Evolutionary conservation across 2,329 filamentous ascomycete genomes (phyloP).

Genomic region (Aspergillus carbonarius): DNA sequence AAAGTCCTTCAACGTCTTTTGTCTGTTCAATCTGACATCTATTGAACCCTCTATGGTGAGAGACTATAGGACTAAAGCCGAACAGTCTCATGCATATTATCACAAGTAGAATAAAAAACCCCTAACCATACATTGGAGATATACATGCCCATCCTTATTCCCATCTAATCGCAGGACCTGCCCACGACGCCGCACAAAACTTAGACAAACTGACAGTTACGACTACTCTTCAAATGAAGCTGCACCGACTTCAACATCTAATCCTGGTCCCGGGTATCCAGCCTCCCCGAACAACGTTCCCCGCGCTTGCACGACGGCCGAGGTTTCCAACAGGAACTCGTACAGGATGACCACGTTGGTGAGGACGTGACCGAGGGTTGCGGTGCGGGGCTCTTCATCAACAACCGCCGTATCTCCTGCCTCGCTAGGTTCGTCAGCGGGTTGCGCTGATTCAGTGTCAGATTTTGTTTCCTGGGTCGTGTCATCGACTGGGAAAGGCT

Average conservation of each 20-base stretch:
- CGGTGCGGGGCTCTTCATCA: conserved; percentile 45
- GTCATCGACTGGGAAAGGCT: conserved; percentile 26
- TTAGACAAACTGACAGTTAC: neutral
- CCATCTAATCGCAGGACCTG: neutral
- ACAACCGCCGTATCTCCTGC: conserved; percentile 14
- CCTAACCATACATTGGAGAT: neutral
- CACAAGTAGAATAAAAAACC: neutral
- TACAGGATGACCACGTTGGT: conserved; percentile 79
- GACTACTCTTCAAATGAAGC: neutral
- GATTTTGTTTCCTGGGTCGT: neutral
- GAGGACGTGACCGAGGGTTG: conserved; percentile 73
- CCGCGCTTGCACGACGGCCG: conserved; percentile 71
- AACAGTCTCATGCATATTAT: neutral
- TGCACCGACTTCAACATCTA: neutral
- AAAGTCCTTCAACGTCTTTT: no score
- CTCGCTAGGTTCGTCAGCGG: neutral
- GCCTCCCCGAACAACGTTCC: conserved; percentile 76
- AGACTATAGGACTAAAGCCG: no score
- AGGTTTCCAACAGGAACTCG: conserved; percentile 75
- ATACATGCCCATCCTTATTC: neutral
- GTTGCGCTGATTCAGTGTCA: neutral
- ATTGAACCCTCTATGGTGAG: no score
- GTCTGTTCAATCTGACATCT: no score
- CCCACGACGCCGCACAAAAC: neutral
- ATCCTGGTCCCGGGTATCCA: conserved; percentile 48